phyloP scores from a whole-genome alignment of 208 protist species.

The Acanthamoeba healyi region DNA sequence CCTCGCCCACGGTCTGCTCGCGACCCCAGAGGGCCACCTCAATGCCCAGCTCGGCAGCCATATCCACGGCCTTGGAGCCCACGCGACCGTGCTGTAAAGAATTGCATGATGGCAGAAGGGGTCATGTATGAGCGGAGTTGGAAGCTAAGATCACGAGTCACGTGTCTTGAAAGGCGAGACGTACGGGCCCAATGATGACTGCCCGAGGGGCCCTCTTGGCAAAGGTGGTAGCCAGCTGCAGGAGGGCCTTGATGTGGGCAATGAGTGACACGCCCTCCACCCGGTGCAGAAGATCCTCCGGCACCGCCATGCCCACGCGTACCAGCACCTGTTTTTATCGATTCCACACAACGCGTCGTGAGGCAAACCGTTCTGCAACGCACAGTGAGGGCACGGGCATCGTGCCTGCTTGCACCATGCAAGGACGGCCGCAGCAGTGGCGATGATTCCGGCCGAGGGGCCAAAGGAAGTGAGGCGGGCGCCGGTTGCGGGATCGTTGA shows the following conservation, averaged over 20 bases:
- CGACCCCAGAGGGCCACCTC: constrained; percentile 87
- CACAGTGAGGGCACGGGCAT: neutral
- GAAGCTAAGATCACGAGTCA: neutral
- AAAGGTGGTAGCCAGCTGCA: constrained; percentile 53
- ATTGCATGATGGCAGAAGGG: neutral
- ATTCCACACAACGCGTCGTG: no score
- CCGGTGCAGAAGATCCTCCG: constrained; percentile 52
- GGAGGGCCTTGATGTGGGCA: constrained; percentile 64
- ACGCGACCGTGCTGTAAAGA: constrained; percentile 81
- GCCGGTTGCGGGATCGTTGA: constrained; percentile 83
- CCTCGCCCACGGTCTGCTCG: constrained; percentile 87
- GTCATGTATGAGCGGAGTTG: no score
- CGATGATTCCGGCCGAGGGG: constrained; percentile 87
- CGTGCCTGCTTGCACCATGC: constrained; percentile 70
- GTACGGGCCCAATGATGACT: constrained; percentile 55
- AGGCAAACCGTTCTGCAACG: neutral
- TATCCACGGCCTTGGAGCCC: constrained; percentile 80
- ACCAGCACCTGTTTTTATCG: constrained; percentile 58
- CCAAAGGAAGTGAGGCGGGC: constrained; percentile 87
- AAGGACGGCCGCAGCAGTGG: constrained; percentile 77
- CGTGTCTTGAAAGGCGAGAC: neutral
- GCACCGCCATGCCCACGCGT: constrained; percentile 53
- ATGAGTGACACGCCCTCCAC: constrained; percentile 5
- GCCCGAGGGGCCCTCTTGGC: constrained; percentile 37
- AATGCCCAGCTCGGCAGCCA: constrained; percentile 76